phyloP scores from a whole-genome alignment of 139 green algal genomes.

The Chlorella sp. region DNA sequence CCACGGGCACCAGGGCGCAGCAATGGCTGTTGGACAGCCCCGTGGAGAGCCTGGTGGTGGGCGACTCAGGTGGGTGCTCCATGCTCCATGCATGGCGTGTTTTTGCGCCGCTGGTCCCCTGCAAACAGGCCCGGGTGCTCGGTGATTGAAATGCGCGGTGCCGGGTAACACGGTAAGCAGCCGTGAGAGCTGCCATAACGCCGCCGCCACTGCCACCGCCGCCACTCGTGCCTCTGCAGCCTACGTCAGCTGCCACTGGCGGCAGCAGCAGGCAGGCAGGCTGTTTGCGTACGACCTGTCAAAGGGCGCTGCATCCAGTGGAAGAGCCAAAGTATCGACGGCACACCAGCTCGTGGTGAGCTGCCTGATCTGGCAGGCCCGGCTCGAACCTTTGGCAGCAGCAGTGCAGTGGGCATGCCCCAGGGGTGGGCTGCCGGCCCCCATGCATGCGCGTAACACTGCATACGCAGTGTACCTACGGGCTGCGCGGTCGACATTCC shows the following conservation, averaged over 20 bases:
- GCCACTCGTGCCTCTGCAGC: background rate
- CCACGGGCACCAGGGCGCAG: background rate
- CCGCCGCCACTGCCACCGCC: background rate
- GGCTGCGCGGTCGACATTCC: background rate
- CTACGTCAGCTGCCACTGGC: conserved; percentile 3
- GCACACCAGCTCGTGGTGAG: conserved; percentile 10
- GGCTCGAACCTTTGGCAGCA: background rate
- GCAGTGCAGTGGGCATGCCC: background rate
- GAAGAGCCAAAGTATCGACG: background rate
- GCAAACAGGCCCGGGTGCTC: background rate
- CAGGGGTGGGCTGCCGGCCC: no score
- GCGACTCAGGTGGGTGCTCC: background rate
- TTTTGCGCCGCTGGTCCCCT: background rate
- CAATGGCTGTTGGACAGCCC: background rate
- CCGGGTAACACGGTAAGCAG: background rate
- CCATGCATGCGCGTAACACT: no score
- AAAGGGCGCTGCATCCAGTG: background rate
- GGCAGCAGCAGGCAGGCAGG: background rate
- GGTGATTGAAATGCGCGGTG: background rate
- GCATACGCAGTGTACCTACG: no score
- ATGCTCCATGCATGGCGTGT: background rate
- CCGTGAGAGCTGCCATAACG: background rate
- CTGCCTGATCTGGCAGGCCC: no score
- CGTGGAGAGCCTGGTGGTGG: background rate
- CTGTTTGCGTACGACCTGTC: conserved; percentile 13